A percentile compares a stretch with the other conserved stretches of the same genome.
Conservation (phyloP, 179 eudicot genomes). For the Silene vulgaris region DNA sequence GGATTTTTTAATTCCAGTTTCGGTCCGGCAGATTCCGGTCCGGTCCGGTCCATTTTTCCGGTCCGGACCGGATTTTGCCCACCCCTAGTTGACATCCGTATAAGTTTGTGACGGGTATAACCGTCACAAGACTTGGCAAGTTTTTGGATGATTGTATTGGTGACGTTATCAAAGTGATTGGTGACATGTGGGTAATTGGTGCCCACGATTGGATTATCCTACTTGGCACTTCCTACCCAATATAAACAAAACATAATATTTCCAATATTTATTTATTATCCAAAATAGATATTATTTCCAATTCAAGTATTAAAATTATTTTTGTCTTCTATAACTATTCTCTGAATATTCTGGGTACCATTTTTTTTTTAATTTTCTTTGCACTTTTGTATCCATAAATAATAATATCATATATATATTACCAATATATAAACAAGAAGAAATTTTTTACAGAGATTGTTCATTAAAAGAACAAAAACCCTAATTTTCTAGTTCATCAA, state of each 20-base stretch:
- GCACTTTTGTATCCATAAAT: conserved; percentile 15
- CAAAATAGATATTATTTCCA: too few relatives aligned
- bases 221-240: neutral
- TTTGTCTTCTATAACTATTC: conserved; percentile 11
- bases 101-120: too few relatives aligned
- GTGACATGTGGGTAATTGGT: conserved; percentile 20
- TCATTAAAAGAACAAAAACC: conserved; percentile 31
- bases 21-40: too few relatives aligned
- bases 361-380: neutral
- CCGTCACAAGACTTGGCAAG: too few relatives aligned
- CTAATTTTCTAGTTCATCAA: conserved; percentile 23
- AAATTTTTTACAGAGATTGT: neutral
- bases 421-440: neutral
- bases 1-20: too few relatives aligned
- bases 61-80: too few relatives aligned
- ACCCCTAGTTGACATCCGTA: too few relatives aligned
- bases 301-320: neutral
- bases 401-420: neutral
- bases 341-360: conserved; percentile 20
- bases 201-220: conserved; percentile 31
- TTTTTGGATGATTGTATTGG: neutral
- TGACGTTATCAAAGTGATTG: conserved; percentile 21
- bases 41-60: too few relatives aligned
- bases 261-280: neutral
- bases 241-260: neutral